Conservation (phyloP, 768 basidiomycete species). For the Rhizopogon vinicolor region DNA sequence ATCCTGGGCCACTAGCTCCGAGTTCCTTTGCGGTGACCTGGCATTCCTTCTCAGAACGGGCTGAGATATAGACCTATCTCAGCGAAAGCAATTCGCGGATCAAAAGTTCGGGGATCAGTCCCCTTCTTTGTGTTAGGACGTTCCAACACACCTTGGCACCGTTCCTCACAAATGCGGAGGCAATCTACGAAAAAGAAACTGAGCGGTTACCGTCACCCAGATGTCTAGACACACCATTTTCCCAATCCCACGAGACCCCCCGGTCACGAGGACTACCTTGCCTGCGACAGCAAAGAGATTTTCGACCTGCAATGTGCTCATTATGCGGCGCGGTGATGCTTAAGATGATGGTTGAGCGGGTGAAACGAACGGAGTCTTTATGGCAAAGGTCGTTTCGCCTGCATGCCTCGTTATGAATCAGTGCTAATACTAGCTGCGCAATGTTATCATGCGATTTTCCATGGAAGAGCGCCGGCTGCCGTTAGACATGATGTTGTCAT, state of each 20-base stretch:
- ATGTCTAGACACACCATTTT: slow-evolving; percentile 44
- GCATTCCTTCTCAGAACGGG: slow-evolving; percentile 50
- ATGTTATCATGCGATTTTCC: slow-evolving; percentile 12
- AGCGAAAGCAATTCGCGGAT: not conserved
- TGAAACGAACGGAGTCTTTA: not conserved
- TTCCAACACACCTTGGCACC: slow-evolving; percentile 45
- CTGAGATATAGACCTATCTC: slow-evolving; percentile 56
- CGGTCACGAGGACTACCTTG: slow-evolving; percentile 58
- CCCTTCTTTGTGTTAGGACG: slow-evolving; percentile 5
- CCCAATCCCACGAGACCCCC: slow-evolving; percentile 62
- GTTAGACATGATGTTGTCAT: not conserved
- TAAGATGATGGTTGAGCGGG: not conserved
- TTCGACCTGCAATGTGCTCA: slow-evolving; percentile 31
- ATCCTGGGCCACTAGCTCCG: slow-evolving; percentile 47
- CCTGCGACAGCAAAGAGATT: slow-evolving; percentile 47
- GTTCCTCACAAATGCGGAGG: slow-evolving; percentile 57
- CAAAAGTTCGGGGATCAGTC: slow-evolving; percentile 7
- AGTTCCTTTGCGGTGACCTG: slow-evolving; percentile 47
- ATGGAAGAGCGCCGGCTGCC: slow-evolving; percentile 10
- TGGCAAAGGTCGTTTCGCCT: not conserved
- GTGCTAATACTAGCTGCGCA: slow-evolving; percentile 5
- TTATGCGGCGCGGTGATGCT: slow-evolving; percentile 11
- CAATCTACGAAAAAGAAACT: slow-evolving; percentile 39
- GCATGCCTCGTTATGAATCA: not conserved
- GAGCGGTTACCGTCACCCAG: slow-evolving; percentile 4